Base-by-base conservation (phyloP, 73 alveolate species). In the Paraurostyla sp. region DNA sequence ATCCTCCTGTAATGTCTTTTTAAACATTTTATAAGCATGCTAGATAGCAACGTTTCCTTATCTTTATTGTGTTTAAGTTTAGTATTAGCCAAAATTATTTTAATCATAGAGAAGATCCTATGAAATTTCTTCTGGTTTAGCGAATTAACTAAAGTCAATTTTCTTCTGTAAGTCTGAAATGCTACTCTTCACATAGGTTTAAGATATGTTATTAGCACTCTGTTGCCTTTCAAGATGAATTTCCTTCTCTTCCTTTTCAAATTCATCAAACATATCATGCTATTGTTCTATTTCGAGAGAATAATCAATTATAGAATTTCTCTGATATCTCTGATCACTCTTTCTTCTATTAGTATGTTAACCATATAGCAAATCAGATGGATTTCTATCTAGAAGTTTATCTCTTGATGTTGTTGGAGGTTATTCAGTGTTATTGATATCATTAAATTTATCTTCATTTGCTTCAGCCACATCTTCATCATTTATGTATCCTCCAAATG, bases 191-290 rank as follows among this genome's bases (percentile, higher is more conserved):
- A 36, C 71, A 48, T 48, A 13, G 25, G 36, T 9, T 27, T 6
- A 11, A 20, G 50, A 16, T 11, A 49, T 73, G 29, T 73, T 73
- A 29, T 73, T 48, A 13, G 86, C 71, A 49, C 86, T 48, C 16
- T 73, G 52, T 15, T 43, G 20, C 46, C 86, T 73, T 11, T 25
- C 27, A 0, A 73, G 4, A 7, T 73, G 49, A 6, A 16, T 4
- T 20, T 73, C 86, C 29, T 73, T 45, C 20, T 73, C 86, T 9
- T 49, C 68, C 20, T 43, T 1, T 2, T 73, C 86, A 45, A 45
- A 73, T 73, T 73, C 86, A 73, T 73, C 86, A 73, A 73, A 73
- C 86, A 73, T 73, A 45, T 73, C 71, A 73, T 73, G 68, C 52
- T 18, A 33, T 38, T 43, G 27, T 16, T 73, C 71, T 4, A 48